Evolutionary conservation across 768 basidiomycete genomes (phyloP).

Genomic region (Termitomyces sp.): DNA sequence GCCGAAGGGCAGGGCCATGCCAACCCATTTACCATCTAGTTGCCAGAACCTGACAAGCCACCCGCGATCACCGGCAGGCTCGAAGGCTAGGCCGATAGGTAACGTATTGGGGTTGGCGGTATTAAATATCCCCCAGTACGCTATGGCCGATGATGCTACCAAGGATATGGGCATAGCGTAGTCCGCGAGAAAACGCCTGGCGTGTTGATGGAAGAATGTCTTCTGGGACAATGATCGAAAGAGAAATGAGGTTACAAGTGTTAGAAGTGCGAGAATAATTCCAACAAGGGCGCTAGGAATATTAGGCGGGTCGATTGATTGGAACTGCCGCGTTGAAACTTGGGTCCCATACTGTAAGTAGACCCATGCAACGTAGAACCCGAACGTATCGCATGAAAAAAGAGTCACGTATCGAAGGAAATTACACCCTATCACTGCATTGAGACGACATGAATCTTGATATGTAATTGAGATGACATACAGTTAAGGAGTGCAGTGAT

Average conservation of each 20-base stretch:
- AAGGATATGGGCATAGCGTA: conserved; percentile 91
- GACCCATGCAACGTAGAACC: conserved; percentile 89
- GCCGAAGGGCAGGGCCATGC: conserved; percentile 85
- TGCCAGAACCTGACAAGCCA: conserved; percentile 93
- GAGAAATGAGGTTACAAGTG: conserved; percentile 69
- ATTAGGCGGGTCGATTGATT: conserved; percentile 22
- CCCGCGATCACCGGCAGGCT: conserved; percentile 60
- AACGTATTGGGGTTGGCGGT: conserved; percentile 54
- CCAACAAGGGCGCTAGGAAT: conserved; percentile 51
- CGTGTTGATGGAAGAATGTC: conserved; percentile 64
- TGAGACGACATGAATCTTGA: not conserved
- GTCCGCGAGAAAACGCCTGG: conserved; percentile 73
- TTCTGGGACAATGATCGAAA: conserved; percentile 63
- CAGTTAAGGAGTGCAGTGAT: conserved; percentile 76
- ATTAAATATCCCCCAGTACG: conserved; percentile 83
- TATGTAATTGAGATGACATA: conserved; percentile 16
- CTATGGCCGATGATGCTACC: conserved; percentile 67
- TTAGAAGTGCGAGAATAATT: conserved; percentile 71
- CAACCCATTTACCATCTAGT: conserved; percentile 83
- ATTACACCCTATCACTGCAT: conserved; percentile 53
- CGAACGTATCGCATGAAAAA: conserved; percentile 90
- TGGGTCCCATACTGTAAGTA: conserved; percentile 89
- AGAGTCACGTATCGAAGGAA: conserved; percentile 83
- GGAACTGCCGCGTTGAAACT: conserved; percentile 71
- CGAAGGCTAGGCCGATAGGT: conserved; percentile 64